phyloP scores from a whole-genome alignment of 2,329 filamentous ascomycete genomes.

The Domatiomyces globalis region DNA sequence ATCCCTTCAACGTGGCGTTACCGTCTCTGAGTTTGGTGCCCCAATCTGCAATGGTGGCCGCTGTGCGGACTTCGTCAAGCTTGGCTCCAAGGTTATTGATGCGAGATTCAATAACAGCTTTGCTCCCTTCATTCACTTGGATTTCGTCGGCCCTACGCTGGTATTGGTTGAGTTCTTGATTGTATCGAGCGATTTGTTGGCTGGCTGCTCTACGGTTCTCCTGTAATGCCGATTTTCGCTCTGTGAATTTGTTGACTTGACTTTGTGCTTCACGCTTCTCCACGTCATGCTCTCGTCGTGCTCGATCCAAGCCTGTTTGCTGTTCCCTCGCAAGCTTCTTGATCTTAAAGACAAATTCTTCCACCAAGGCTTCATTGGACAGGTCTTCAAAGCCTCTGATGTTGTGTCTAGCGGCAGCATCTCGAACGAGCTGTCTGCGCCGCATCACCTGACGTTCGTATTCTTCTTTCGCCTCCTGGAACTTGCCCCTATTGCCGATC shows the following conservation, averaged over 20 bases:
- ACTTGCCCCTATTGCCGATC: constrained; percentile 48
- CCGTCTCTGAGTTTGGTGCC: constrained; percentile 56
- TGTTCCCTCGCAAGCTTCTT: constrained; percentile 64
- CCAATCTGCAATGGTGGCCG: constrained; percentile 50
- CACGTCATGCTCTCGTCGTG: constrained; percentile 58
- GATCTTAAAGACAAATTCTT: constrained; percentile 64
- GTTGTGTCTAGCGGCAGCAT: constrained; percentile 59
- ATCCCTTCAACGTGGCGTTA: constrained; percentile 48
- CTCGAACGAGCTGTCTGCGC: constrained; percentile 60
- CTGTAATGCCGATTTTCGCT: constrained; percentile 54
- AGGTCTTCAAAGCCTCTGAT: constrained; percentile 76
- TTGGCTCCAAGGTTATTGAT: constrained; percentile 53
- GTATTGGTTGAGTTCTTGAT: constrained; percentile 51
- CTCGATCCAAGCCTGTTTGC: constrained; percentile 59
- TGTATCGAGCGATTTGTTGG: constrained; percentile 58
- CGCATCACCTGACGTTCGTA: constrained; percentile 65
- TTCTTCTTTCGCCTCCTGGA: constrained; percentile 72
- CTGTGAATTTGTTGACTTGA: constrained; percentile 57
- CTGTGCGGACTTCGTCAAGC: constrained; percentile 48
- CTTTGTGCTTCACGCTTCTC: constrained; percentile 61
- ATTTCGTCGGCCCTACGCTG: constrained; percentile 60
- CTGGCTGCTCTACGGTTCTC: constrained; percentile 63
- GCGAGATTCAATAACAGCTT: constrained; percentile 60
- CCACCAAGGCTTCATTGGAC: constrained; percentile 57
- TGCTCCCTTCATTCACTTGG: constrained; percentile 70